Base-by-base conservation (phyloP, 805 yeast species). In the Phaffomyces thermotolerans region DNA sequence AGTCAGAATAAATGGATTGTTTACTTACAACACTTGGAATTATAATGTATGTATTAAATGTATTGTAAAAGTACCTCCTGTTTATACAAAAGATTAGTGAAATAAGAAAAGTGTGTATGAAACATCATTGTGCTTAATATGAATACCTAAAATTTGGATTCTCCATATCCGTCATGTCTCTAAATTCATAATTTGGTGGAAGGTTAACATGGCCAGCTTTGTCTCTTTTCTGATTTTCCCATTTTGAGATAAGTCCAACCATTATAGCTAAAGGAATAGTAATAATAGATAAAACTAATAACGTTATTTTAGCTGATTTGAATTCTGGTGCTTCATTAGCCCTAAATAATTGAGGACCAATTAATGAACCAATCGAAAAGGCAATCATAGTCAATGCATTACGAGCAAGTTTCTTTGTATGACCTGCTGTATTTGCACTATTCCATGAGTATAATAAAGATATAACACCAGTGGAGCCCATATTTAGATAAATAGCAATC, bases 321-420 rank as follows among this genome's bases (percentile, higher is more conserved):
- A 78, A 81, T 14, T 65, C 59, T 27, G 84, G 84, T 12, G 74
- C 70, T 44, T 75, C 69, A 15, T 65, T 50, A 0, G 66, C 67
- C 49, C 75, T 71, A 60, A 80, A 79, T 52, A 78, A 62, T 52
- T 79, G 84, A 3, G 88, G 85, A 0, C 84, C 86, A 39, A 78
- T 66, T 46, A 83, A 62, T 51, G 80, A 72, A 8, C 81, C 77
- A 22, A 78, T 59, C 10, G 79, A 76, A 53, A 77, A 78, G n/a
- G 72, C 75, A 42, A 78, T 65, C 78, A 78, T 72, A 1, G 79
- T 76, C 22, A 72, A 52, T 6, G 74, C 76, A 51, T 76, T 77
- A 47, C 81, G 63, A 29, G 71, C 70, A 23, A 76, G 60, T 48
- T 78, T 69, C 53, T 79, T 79, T 6, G 81, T 76, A 43, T 76